These are phyloP conservation scores for Porogramme epimiltina DNA, from an alignment of 1,284 basidiomycete genomes.

Conservation along the genomic window DNA sequence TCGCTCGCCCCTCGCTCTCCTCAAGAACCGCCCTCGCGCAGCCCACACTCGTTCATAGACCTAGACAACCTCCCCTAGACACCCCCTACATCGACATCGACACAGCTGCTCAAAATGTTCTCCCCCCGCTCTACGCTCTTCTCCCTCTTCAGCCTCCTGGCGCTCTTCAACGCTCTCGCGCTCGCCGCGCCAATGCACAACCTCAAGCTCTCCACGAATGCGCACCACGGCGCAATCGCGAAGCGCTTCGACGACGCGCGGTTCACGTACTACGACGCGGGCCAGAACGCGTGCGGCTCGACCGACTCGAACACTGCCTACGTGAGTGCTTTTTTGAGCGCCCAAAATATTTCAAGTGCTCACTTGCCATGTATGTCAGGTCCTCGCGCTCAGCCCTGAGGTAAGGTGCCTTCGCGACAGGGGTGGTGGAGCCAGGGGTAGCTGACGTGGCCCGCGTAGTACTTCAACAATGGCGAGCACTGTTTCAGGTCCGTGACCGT, in stretches of 20 bases:
- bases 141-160: constrained; percentile 11
- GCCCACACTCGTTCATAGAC: background rate
- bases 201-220: background rate
- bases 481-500: constrained; percentile 24
- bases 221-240: background rate
- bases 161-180: constrained; percentile 4
- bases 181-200: constrained; percentile 8
- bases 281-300: constrained; percentile 40
- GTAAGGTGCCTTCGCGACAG: constrained; percentile 24
- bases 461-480: constrained; percentile 22
- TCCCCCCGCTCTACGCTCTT: constrained; percentile 17
- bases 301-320: constrained; percentile 35
- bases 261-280: constrained; percentile 37
- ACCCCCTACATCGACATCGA: background rate
- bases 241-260: constrained; percentile 33
- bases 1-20: background rate
- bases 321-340: constrained; percentile 34
- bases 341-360: no score
- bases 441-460: constrained; percentile 12
- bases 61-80: background rate
- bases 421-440: background rate
- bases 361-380: constrained; percentile 26
- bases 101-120: constrained; percentile 12
- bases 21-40: background rate
- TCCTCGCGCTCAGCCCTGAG: constrained; percentile 40